Base-by-base conservation (phyloP, 176 grass and related monocot species). In the Oryza glaberrima region DNA sequence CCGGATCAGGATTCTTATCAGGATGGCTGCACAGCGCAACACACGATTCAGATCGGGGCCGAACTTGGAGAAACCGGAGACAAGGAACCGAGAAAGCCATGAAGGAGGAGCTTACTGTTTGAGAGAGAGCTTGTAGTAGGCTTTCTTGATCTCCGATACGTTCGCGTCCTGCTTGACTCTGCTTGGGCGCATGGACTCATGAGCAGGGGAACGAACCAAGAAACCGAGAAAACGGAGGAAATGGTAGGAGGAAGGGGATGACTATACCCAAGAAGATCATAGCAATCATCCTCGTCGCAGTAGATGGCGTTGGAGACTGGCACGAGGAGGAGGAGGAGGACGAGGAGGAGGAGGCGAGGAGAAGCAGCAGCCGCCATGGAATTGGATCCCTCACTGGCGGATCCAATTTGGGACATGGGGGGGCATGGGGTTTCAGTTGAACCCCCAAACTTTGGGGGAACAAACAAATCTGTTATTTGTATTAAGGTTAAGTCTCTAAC, bases 81-180 rank as follows among this genome's bases (percentile, higher is more conserved):
- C 16, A 75, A 72, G 16, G 47, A 76, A 67, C 22, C 6, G 14
- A 77, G 36, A 2, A 32, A 47, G 10, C 11, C 8, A 26, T 8
- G 8, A 32, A 3, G 9, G 23, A 67, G 52, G 23, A 67, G 52
- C 88, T 47, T 86, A 94, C 95, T 98, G 60, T 83, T 95, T 95
- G 73, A 98, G 89, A 65, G 96, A 98, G 66, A 98, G 96, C 87
- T 94, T 98, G 91, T 95, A 98, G 80, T 98, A 98, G 28, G 96
- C 91, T 65, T 94, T 90, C 93, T 86, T 95, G 83, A 98, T 98
- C 85, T 98, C 96, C 8, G 96, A 94, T 52, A 87, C 77, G 82
- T 98, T 95, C 11, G 96, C 93, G 66, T 80, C 87, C 86, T 98
- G 93, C 28, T 92, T 91, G 82, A 98, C 52, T 77, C 96, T 98